Percentiles rank a stretch among this genome's conserved stretches.
phyloP scores from a whole-genome alignment of 768 basidiomycete genomes.

The Dioszegia aurantiaca region DNA sequence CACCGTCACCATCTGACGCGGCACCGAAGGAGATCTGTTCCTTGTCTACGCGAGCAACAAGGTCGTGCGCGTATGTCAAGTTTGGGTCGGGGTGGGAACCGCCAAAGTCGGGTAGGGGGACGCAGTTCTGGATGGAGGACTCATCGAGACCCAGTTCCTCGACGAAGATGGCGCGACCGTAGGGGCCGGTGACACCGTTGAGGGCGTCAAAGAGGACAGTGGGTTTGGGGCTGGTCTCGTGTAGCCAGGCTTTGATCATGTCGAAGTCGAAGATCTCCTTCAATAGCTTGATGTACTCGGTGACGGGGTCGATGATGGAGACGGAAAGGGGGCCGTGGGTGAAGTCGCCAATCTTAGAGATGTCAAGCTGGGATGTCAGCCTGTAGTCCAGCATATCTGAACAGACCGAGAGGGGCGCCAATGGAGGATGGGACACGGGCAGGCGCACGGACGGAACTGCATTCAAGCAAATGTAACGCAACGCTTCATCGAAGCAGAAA shows the following conservation, averaged over 20 bases:
- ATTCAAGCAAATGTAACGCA: too few species aligned
- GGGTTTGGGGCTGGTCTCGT: slow-evolving; percentile 58
- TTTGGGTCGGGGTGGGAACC: slow-evolving; percentile 98
- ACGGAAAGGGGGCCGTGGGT: slow-evolving; percentile 79
- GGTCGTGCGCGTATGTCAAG: slow-evolving; percentile 89
- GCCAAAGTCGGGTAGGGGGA: slow-evolving; percentile 90
- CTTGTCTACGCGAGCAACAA: slow-evolving; percentile 87
- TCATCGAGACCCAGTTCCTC: slow-evolving; percentile 74
- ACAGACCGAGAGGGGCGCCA: too few species aligned
- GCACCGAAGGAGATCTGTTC: slow-evolving; percentile 87
- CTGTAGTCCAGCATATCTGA: too few species aligned
- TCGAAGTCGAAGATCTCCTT: slow-evolving; percentile 90
- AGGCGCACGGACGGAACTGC: too few species aligned
- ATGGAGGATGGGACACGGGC: too few species aligned
- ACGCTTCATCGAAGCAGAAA: too few species aligned
- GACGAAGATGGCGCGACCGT: slow-evolving; percentile 83
- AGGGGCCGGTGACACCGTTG: slow-evolving; percentile 95
- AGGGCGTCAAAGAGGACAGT: slow-evolving; percentile 92
- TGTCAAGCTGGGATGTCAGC: slow-evolving; percentile 75
- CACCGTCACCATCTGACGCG: slow-evolving; percentile 95
- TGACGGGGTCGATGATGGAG: slow-evolving; percentile 88
- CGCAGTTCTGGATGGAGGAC: slow-evolving; percentile 81
- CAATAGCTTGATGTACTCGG: slow-evolving; percentile 79
- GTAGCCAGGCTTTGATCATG: slow-evolving; percentile 86
- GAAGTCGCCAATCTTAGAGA: slow-evolving; percentile 74